phyloP scores from a whole-genome alignment of 1,284 basidiomycete species.

The Marasmius fiardii region DNA sequence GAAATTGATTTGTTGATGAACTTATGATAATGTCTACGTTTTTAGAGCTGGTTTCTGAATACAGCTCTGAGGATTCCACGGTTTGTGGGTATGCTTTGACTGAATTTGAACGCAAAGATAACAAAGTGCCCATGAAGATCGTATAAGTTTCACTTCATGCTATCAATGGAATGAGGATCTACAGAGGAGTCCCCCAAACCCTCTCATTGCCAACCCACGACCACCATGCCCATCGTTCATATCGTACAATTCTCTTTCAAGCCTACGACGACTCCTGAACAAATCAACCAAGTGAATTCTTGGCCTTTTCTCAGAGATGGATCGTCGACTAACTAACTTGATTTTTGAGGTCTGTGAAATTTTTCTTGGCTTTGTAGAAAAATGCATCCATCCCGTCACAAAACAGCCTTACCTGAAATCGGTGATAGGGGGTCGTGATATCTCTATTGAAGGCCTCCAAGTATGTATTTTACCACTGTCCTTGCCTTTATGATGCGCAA shows the following conservation, averaged over 20 bases:
- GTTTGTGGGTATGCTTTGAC: conserved; percentile 41
- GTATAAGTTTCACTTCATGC: conserved; percentile 54
- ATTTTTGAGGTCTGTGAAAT: too few relatives aligned
- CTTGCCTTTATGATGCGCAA: neutral
- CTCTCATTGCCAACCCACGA: too few relatives aligned
- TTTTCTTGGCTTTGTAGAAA: too few relatives aligned
- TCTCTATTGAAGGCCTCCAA: neutral
- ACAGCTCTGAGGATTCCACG: conserved; percentile 15
- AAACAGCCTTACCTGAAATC: too few relatives aligned
- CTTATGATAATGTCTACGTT: conserved; percentile 94
- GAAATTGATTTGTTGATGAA: conserved; percentile 95
- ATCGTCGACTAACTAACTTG: too few relatives aligned
- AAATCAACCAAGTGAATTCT: neutral
- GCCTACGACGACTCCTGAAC: too few relatives aligned
- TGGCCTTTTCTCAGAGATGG: too few relatives aligned
- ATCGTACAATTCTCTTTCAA: too few relatives aligned
- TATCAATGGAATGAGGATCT: conserved; percentile 65
- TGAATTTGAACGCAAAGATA: neutral
- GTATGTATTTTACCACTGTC: too few relatives aligned
- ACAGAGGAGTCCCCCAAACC: conserved; percentile 1
- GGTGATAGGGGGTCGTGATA: too few relatives aligned
- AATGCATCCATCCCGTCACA: too few relatives aligned
- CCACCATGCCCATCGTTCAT: too few relatives aligned
- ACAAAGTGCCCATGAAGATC: neutral
- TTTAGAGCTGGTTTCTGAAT: neutral